Base-by-base conservation (phyloP, 1,284 basidiomycete species). In the Ustilago nuda region DNA sequence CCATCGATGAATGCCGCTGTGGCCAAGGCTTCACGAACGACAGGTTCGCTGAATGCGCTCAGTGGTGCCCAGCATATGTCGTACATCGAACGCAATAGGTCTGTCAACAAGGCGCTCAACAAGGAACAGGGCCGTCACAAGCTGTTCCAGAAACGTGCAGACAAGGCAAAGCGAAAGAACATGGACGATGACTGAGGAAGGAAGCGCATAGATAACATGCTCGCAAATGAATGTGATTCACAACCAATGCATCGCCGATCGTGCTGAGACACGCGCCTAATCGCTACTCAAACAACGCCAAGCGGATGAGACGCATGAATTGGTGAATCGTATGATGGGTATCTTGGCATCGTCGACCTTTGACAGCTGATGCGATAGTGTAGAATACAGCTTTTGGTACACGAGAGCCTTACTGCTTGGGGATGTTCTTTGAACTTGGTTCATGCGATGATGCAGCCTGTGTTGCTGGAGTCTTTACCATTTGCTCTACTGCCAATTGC, bases 31-130 rank as follows among this genome's bases (percentile, higher is more conserved):
- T 46, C 79, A 48, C 65, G 85, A 19, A 79, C 82, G 17, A 84
- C 83, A 6, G 85, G 84, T 32, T 85, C 79, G 43, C 65, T 86
- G 56, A 84, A 84, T 55, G 84, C 85, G 1, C 69, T 86, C 3
- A 84, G 83, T 60, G 85, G 85, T 30, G 85, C 83, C 2, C 81
- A 86, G 72, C 82, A 84, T 63, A 86, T 86, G 85, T 83, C 83
- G 58, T 86, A 86, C 65, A 84, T 85, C 50, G 80, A 84, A 55
- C 81, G 85, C 35, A 86, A 86, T 56, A 71, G 84, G 35, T 81
- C 83, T 50, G 79, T 82, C 55, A 86, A 86, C 71, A 84, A 84
- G 64, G 59, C 78, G 37, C 66, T 86, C 50, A 72, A 70, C 30
- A 83, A 78, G 61, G 84, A 85, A 27, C 78, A 80, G 43, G 71